Percentiles rank a stretch among this genome's conserved stretches.
Evolutionary conservation across 495 filamentous ascomycete species (phyloP).

Genomic region (Pyronema domesticum): DNA sequence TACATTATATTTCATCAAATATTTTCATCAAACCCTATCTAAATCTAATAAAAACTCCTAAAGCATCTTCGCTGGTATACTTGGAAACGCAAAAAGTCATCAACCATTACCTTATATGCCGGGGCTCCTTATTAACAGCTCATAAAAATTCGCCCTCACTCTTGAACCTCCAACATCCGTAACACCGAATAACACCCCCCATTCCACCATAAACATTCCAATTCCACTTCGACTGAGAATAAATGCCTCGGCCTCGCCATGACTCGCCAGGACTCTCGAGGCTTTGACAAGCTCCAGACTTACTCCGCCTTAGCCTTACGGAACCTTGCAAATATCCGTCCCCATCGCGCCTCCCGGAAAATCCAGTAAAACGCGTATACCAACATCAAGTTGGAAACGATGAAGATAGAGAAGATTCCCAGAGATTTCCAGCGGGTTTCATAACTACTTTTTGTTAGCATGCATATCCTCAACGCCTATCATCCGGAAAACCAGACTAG

Average conservation of each 20-base stretch:
- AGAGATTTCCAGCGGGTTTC: slow-evolving; percentile 19
- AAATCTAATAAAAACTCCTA: too few species aligned
- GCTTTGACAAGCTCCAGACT: too few species aligned
- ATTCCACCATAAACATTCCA: neutral
- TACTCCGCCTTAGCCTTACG: slow-evolving; percentile 7
- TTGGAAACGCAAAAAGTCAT: too few species aligned
- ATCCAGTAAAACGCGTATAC: slow-evolving; percentile 17
- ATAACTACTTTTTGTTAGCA: neutral
- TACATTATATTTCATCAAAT: neutral
- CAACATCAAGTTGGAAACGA: slow-evolving; percentile 16
- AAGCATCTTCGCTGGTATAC: too few species aligned
- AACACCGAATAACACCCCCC: neutral
- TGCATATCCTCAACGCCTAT: neutral
- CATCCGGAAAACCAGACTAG: too few species aligned
- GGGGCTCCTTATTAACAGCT: too few species aligned
- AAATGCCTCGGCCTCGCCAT: too few species aligned
- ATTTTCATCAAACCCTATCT: too few species aligned
- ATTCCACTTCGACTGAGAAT: too few species aligned
- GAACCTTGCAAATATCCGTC: slow-evolving; percentile 14
- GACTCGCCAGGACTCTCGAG: too few species aligned
- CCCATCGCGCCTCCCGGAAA: slow-evolving; percentile 22
- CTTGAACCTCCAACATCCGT: neutral
- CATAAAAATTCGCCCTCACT: too few species aligned
- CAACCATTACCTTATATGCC: too few species aligned
- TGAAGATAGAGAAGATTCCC: slow-evolving; percentile 17